A percentile compares a stretch with the other conserved stretches of the same genome.
Conservation (phyloP, 1,284 basidiomycete species). For the Puccinia novopanici region DNA sequence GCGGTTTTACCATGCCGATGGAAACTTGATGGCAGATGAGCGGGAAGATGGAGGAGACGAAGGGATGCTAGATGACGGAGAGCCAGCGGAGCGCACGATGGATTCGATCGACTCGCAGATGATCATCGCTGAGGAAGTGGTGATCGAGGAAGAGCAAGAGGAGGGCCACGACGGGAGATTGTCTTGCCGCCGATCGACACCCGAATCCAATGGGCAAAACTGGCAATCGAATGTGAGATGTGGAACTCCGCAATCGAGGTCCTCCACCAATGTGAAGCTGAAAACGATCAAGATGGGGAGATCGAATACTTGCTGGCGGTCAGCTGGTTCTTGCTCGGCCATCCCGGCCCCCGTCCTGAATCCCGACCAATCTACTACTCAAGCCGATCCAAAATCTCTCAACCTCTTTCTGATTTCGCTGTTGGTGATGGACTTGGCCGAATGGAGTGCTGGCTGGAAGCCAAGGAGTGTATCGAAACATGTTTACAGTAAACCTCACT, state of each 20-base stretch:
- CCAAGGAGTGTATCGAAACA: slow-evolving; percentile 77
- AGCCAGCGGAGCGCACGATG: slow-evolving; percentile 13
- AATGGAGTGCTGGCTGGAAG: slow-evolving; percentile 77
- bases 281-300: slow-evolving; percentile 84
- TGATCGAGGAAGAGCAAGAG: slow-evolving; percentile 59
- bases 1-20: slow-evolving; percentile 67
- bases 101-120: slow-evolving; percentile 18
- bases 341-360: slow-evolving; percentile 59
- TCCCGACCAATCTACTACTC: slow-evolving; percentile 63
- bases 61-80: background rate
- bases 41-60: background rate
- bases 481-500: slow-evolving; percentile 69
- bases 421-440: slow-evolving; percentile 66
- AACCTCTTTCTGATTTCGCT: slow-evolving; percentile 62
- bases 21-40: background rate
- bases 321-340: slow-evolving; percentile 74
- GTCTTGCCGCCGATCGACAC: slow-evolving; percentile 73
- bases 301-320: slow-evolving; percentile 94
- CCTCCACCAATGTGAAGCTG: slow-evolving; percentile 74
- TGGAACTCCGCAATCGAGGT: slow-evolving; percentile 74
- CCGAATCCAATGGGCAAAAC: slow-evolving; percentile 74
- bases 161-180: slow-evolving; percentile 63
- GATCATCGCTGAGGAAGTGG: background rate
- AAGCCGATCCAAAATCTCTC: slow-evolving; percentile 60
- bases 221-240: slow-evolving; percentile 77